phyloP scores from a whole-genome alignment of 2,329 filamentous ascomycete genomes.

The Penicillium sp. region DNA sequence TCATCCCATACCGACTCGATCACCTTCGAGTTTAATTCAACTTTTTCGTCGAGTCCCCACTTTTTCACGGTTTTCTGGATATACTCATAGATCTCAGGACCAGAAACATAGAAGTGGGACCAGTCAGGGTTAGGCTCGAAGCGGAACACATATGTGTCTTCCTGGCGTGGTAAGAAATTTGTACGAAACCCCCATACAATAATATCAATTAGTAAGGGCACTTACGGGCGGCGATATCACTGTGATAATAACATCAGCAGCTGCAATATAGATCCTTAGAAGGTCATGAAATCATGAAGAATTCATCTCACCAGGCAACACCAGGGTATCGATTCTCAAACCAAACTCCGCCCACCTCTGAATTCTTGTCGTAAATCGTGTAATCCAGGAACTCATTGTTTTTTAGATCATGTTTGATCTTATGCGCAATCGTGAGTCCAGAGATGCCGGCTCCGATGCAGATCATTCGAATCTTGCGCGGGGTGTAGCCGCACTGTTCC shows the following conservation, averaged over 20 bases:
- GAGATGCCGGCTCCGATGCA: conserved; percentile 25
- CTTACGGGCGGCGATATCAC: conserved; percentile 32
- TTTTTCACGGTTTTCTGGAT: conserved; percentile 41
- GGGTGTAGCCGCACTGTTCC: conserved; percentile 6
- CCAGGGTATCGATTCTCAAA: conserved; percentile 25
- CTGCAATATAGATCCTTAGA: too few relatives aligned
- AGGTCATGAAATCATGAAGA: too few relatives aligned
- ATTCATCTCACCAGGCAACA: conserved; percentile 24
- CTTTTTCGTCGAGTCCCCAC: conserved; percentile 40
- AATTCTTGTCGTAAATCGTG: conserved; percentile 16
- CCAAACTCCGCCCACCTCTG: conserved; percentile 16
- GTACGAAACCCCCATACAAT: not conserved
- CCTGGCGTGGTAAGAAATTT: too few relatives aligned
- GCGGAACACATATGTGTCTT: conserved; percentile 37
- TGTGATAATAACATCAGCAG: not conserved
- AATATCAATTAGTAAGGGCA: not conserved
- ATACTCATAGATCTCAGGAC: conserved; percentile 46
- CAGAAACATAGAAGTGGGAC: conserved; percentile 43
- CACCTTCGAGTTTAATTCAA: conserved; percentile 42
- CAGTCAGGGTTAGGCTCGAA: conserved; percentile 48
- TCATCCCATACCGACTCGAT: conserved; percentile 44
- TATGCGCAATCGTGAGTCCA: conserved; percentile 23
- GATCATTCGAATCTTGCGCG: conserved; percentile 16
- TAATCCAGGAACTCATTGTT: conserved; percentile 9
- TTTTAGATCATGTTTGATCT: conserved; percentile 19